A percentile compares a stretch with the other conserved stretches of the same genome.
Evolutionary conservation across 1,284 basidiomycete genomes (phyloP).

Genomic region (Hortiboletus rubellus): DNA sequence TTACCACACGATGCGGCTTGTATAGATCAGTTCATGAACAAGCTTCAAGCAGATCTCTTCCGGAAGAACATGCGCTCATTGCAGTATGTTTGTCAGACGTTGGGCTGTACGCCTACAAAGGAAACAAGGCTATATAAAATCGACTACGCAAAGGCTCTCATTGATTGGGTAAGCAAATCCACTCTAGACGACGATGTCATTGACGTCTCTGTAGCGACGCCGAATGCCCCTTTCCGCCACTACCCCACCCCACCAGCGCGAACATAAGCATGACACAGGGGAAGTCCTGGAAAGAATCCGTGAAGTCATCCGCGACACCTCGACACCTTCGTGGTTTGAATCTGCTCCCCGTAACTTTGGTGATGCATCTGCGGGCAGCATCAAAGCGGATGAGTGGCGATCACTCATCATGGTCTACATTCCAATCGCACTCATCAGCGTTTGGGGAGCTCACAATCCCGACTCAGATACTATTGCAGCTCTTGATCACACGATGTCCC

Average conservation of each 20-base stretch:
- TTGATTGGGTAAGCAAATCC: constrained; percentile 9
- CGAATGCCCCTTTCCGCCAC: constrained; percentile 2
- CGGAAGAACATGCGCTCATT: constrained; percentile 1
- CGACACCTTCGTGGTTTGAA: constrained; percentile 33
- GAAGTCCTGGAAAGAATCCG: background rate
- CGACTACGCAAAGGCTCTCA: constrained; percentile 6
- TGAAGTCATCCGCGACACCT: constrained; percentile 27
- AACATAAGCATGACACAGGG: background rate
- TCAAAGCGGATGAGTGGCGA: constrained; percentile 38
- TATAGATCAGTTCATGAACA: background rate
- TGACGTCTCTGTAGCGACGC: background rate
- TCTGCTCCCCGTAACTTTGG: constrained; percentile 34
- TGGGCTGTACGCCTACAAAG: constrained; percentile 2
- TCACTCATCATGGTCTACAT: constrained; percentile 35
- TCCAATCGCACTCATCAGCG: constrained; percentile 30
- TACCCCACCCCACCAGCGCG: background rate
- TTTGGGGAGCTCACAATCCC: constrained; percentile 5
- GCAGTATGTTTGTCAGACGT: constrained; percentile 7
- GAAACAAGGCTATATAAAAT: background rate
- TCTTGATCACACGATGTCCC: constrained; percentile 16
- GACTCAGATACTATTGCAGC: background rate
- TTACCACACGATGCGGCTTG: background rate
- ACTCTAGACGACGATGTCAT: background rate
- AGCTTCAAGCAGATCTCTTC: background rate
- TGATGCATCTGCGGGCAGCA: constrained; percentile 27